Base-by-base conservation (phyloP, 1,284 basidiomycete genomes). In the Trichosporon faecale region DNA sequence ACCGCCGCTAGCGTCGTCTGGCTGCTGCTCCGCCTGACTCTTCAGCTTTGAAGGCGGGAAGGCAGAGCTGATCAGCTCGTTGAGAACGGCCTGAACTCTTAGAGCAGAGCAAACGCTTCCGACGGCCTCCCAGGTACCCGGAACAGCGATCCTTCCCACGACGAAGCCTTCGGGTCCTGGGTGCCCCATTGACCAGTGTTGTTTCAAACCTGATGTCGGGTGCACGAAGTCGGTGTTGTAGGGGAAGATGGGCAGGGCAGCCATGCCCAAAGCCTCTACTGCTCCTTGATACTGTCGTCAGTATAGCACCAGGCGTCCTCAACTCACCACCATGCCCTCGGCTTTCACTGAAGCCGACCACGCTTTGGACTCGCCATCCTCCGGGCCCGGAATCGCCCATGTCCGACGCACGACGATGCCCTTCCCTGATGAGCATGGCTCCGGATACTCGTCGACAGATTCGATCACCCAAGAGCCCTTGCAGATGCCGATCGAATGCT, bases 121-220 rank as follows among this genome's bases (percentile, higher is more conserved):
- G 18, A 78, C 65, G 33, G 65, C 71, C 3, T 72, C 67, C 68
- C 68, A 68, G 1, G 66, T 60, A 2, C 27, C 18, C 0, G 78
- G 72, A 8, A 78, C 27, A 1, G 74, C 79, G 7, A 79, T 64
- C 9, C 79, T 71, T 7, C 78, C 78, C 2, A 82, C 68, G 2
- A 82, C 72, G 60, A 74, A 80, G 12, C 77, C 81, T 8, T 75
- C 75, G 1, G 79, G 78, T 2, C 81, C 79, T 5, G 79, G 77
- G 12, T 70, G 70, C 2, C 73, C 74, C 37, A 80, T 76, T 2
- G 75, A 75, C 80, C 79, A 81, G 35, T 76, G 73, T 72, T 82
- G 81, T 7, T 72, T 74, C 11, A 76, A 37, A 3, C 67, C 44
- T 21, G 52, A 0, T 2, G 65, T 31, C 44, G 49, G 25, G 65